These are phyloP conservation scores for Phycomyces nitens DNA, from an alignment of 192 early-diverging fungal species.

Conservation along the genomic window DNA sequence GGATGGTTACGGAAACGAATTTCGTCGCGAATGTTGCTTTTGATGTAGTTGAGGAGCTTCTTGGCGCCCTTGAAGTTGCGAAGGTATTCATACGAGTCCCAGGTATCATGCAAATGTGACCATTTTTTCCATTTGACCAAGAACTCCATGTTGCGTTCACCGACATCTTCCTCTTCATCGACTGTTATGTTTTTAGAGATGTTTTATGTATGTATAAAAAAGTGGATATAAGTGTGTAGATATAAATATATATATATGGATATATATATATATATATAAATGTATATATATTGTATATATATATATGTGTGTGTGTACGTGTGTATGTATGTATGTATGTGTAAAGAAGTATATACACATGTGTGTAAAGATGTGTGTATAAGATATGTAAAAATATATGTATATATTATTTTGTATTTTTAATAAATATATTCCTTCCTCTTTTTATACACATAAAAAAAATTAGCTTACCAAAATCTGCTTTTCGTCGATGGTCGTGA, in stretches of 20 bases:
- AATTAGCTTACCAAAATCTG: conserved; percentile 30
- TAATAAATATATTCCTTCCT: too few species aligned
- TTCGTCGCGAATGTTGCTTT: conserved; percentile 61
- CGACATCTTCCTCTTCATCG: conserved; percentile 38
- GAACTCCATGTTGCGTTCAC: conserved; percentile 67
- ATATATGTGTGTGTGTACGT: too few species aligned
- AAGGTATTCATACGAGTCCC: conserved; percentile 72
- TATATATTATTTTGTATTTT: too few species aligned
- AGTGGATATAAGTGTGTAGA: too few species aligned
- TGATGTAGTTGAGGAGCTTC: conserved; percentile 86
- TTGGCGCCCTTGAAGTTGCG: conserved; percentile 77
- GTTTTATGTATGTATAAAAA: conserved; percentile 10
- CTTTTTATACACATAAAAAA: too few species aligned
- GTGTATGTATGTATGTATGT: too few species aligned
- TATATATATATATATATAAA: too few species aligned
- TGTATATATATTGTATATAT: too few species aligned
- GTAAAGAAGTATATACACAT: too few species aligned
- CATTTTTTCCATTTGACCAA: conserved; percentile 93
- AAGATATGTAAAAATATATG: too few species aligned
- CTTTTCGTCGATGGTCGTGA: conserved; percentile 42
- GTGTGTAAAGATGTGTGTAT: too few species aligned
- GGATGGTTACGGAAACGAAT: conserved; percentile 55
- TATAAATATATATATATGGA: too few species aligned
- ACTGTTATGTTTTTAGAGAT: conserved; percentile 9
- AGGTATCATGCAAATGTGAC: conserved; percentile 89